These are phyloP conservation scores for Fusarium goolgardi DNA, from an alignment of 2,329 filamentous ascomycete species.

Conservation along the genomic window DNA sequence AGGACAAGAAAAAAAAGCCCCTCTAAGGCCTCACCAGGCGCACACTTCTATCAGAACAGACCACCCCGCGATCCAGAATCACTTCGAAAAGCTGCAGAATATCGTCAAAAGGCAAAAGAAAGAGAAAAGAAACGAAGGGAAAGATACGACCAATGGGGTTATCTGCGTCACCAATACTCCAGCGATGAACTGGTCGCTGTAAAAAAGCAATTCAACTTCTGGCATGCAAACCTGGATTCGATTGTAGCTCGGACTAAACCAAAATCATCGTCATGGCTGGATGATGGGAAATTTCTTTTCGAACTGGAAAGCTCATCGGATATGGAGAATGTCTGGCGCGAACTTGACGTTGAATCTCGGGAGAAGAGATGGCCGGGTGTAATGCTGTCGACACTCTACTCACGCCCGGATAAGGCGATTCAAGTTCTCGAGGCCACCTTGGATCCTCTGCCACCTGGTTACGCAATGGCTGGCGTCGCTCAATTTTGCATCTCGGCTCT, in stretches of 20 bases:
- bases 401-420: slow-evolving; percentile 48
- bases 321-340: slow-evolving; percentile 53
- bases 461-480: slow-evolving; percentile 54
- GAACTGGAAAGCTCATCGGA: slow-evolving; percentile 44
- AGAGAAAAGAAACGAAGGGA: slow-evolving; percentile 16
- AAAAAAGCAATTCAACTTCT: slow-evolving; percentile 46
- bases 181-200: slow-evolving; percentile 39
- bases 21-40: background rate
- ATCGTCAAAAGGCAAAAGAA: slow-evolving; percentile 6
- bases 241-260: slow-evolving; percentile 34
- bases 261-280: slow-evolving; percentile 44
- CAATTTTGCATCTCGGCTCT: slow-evolving; percentile 48
- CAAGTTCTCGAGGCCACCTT: slow-evolving; percentile 54
- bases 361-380: slow-evolving; percentile 48
- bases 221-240: slow-evolving; percentile 46
- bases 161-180: slow-evolving; percentile 46
- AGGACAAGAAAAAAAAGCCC: background rate
- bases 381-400: slow-evolving; percentile 53
- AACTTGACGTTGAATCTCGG: slow-evolving; percentile 44
- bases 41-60: slow-evolving; percentile 2
- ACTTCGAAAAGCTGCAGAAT: slow-evolving; percentile 10
- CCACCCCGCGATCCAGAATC: background rate
- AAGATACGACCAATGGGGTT: slow-evolving; percentile 50
- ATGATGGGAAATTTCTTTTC: slow-evolving; percentile 49
- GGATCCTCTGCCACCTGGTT: slow-evolving; percentile 52